phyloP scores from a whole-genome alignment of 352 stramenopile species.

The Phytophthora fragariae region DNA sequence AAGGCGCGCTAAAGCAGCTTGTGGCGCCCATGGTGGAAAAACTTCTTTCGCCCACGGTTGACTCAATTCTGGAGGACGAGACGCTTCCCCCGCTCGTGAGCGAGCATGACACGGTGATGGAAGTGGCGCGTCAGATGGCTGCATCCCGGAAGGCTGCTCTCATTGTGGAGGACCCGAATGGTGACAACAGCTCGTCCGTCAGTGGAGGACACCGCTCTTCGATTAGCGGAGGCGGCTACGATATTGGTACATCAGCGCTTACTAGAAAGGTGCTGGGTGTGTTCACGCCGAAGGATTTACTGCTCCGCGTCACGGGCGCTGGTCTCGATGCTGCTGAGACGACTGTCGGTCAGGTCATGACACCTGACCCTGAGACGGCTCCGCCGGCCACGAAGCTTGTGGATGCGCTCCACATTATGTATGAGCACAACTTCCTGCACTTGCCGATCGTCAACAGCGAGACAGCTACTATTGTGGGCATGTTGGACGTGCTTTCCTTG shows the following conservation, averaged over 20 bases:
- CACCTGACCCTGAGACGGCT: constrained; percentile 95
- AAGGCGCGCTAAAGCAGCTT: constrained; percentile 74
- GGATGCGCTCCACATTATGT: constrained; percentile 98
- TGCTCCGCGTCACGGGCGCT: constrained; percentile 94
- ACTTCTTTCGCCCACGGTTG: constrained; percentile 82
- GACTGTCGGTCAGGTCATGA: constrained; percentile 96
- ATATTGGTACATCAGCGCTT: constrained; percentile 50
- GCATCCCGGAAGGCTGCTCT: constrained; percentile 82
- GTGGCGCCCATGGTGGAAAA: constrained; percentile 89
- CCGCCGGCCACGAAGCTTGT: constrained; percentile 93
- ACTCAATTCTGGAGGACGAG: constrained; percentile 84
- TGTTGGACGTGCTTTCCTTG: constrained; percentile 90
- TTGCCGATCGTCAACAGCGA: constrained; percentile 94
- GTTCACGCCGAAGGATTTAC: constrained; percentile 98
- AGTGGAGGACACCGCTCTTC: constrained; percentile 49
- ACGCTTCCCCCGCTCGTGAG: constrained; percentile 81
- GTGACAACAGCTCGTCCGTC: constrained; percentile 44
- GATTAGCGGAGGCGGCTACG: constrained; percentile 45
- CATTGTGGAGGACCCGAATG: constrained; percentile 76
- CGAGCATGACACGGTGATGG: constrained; percentile 81
- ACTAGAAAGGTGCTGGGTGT: constrained; percentile 92
- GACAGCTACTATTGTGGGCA: constrained; percentile 77
- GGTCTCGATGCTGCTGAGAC: constrained; percentile 92
- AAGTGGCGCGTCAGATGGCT: constrained; percentile 89
- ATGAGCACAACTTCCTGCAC: constrained; percentile 98